phyloP scores from a whole-genome alignment of 371 early-diverging fungal genomes.

The Phascolomyces articulosus region DNA sequence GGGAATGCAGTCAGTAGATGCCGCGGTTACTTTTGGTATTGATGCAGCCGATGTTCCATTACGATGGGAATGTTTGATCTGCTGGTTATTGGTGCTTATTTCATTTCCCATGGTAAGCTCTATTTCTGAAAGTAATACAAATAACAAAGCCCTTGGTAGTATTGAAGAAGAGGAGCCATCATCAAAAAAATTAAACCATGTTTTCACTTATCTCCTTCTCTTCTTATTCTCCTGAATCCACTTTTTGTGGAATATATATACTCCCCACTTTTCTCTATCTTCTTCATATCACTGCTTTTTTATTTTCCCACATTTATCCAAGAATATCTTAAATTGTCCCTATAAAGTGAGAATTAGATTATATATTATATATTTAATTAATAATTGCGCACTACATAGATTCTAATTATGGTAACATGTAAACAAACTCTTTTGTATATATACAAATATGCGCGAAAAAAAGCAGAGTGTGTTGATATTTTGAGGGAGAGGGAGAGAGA shows the following conservation, averaged over 20 bases:
- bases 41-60: constrained; percentile 34
- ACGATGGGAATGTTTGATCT: constrained; percentile 36
- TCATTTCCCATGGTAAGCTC: constrained; percentile 36
- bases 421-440: not conserved
- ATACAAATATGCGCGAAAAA: not conserved
- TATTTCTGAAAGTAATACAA: constrained; percentile 27
- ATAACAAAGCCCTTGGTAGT: not conserved
- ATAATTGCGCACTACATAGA: not conserved
- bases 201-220: too few species aligned
- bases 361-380: not conserved
- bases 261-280: too few species aligned
- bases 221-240: too few species aligned
- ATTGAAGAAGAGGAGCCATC: not conserved
- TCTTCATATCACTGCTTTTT: too few species aligned
- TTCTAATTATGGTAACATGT: not conserved
- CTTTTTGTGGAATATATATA: too few species aligned
- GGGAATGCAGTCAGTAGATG: constrained; percentile 61
- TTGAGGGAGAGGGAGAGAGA: not conserved
- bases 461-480: too few species aligned
- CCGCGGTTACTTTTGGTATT: constrained; percentile 42
- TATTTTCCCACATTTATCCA: too few species aligned
- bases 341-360: too few species aligned
- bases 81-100: constrained; percentile 37
- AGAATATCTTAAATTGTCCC: too few species aligned
- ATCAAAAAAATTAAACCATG: too few species aligned